Evolutionary conservation across 2,329 filamentous ascomycete species (phyloP), one percentile per base, ranked within the genome.

Genomic region (Penicillium sp.): DNA sequence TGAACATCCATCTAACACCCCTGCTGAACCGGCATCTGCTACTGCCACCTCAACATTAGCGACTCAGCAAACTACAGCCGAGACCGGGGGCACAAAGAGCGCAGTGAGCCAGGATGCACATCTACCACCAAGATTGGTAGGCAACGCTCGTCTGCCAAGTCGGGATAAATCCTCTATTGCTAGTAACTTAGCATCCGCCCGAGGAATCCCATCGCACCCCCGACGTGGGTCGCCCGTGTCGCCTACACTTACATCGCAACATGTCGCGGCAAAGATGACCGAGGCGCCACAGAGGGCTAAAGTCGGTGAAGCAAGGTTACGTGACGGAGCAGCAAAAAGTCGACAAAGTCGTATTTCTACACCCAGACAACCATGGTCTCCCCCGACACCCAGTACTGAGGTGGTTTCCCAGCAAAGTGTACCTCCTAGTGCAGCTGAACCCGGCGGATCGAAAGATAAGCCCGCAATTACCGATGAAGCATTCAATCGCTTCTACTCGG

Each of bases 401-500:
- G 57, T 68, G 44, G 64, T 59, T 3, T 62, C 63, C 3, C 67
- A 66, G 31, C 57, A 71, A 53, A 56, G 62, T 31, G 61, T 62
- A 17, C 64, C 64, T 4, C 33, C 63, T 8, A 58, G 67, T 38
- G 41, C 61, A 2, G 60, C 61, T n/a, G 66, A 71, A 42, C 26
- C 57, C 3, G 32, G 53, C 34, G 56, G 42, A 19, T 45, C 43
- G 9, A 60, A 54, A 22, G 45, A 56, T 29, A 57, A 52, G 28
- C 55, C 53, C 21, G 54, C 64, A 12, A 40, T 58, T 6, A 62
- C 70, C 2, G 88, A 95, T 29, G 89, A 91, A 49, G 84, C 87
- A 6, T 98, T 96, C 64, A 81, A 87, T 6, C 82, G 83, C 47
- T 98, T 97, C 71, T 98, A 97, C 70, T 90, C 80, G 51, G 89